These are phyloP conservation scores for Nakazawaea anatomiae DNA, from an alignment of 805 yeast species.

Conservation along the genomic window DNA sequence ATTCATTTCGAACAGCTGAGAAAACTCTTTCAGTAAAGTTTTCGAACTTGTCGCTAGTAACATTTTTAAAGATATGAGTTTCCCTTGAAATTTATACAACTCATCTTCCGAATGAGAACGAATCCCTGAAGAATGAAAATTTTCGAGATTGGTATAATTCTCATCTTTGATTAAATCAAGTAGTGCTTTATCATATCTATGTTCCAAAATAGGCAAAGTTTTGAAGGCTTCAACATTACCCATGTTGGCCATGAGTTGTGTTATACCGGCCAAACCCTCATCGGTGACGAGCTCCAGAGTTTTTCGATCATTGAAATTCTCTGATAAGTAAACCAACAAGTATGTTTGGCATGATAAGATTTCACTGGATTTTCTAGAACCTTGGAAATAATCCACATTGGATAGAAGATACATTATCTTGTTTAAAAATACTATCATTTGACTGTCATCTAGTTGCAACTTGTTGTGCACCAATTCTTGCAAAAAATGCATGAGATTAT, in stretches of 20 bases:
- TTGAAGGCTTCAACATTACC: background rate
- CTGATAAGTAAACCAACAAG: background rate
- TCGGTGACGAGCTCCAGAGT: background rate
- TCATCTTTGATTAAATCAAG: background rate
- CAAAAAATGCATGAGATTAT: too few relatives aligned
- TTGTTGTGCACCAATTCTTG: too few relatives aligned
- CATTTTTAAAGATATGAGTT: conserved; percentile 1
- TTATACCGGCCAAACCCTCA: conserved; percentile 8
- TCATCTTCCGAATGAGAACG: background rate
- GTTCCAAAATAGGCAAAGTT: background rate
- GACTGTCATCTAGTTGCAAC: background rate
- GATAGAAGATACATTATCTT: background rate
- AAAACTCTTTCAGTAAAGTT: background rate
- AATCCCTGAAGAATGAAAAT: background rate
- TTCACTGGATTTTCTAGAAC: background rate
- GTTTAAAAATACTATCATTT: background rate
- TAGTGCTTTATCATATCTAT: background rate
- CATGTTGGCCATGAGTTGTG: background rate
- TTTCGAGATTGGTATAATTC: background rate
- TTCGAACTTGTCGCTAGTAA: background rate
- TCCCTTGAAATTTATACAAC: background rate
- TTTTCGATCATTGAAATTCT: background rate
- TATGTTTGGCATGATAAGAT: conserved; percentile 1
- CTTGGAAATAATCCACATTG: background rate
- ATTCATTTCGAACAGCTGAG: background rate